Percentiles rank a stretch among this genome's conserved stretches.
phyloP scores from a whole-genome alignment of 306 rosid genomes.

The Parietaria judaica region DNA sequence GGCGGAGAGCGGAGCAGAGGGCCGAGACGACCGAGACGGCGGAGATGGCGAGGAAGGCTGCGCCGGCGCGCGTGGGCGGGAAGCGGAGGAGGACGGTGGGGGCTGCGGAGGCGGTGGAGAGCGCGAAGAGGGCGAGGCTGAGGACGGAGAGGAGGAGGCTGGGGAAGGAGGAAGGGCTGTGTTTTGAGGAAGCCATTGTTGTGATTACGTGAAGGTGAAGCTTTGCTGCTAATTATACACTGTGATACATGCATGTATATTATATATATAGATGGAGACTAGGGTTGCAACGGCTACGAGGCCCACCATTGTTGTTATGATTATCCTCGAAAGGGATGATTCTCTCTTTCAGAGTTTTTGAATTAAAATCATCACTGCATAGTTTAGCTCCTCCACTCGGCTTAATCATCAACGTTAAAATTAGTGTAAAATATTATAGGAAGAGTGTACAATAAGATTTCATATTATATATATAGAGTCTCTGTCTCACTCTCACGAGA shows the following conservation, averaged over 20 bases:
- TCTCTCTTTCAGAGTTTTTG: too few relatives aligned
- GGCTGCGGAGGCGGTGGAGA: slow-evolving; percentile 51
- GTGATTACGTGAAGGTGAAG: neutral
- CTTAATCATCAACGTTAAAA: too few relatives aligned
- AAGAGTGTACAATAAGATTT: too few relatives aligned
- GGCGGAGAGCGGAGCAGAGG: slow-evolving; percentile 53
- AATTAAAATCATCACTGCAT: too few relatives aligned
- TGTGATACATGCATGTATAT: too few relatives aligned
- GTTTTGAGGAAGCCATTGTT: slow-evolving; percentile 50
- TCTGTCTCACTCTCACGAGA: too few relatives aligned
- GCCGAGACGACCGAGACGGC: slow-evolving; percentile 54
- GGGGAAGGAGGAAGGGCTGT: slow-evolving; percentile 47
- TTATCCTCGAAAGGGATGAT: too few relatives aligned
- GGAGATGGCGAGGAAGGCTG: slow-evolving; percentile 63
- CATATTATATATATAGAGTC: too few relatives aligned
- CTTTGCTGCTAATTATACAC: neutral
- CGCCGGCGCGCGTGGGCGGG: slow-evolving; percentile 70
- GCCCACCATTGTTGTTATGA: too few relatives aligned
- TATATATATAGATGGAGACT: neutral
- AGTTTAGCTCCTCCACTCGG: too few relatives aligned
- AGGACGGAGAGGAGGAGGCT: slow-evolving; percentile 47
- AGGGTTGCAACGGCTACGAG: too few relatives aligned
- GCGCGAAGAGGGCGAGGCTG: slow-evolving; percentile 50
- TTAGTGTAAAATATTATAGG: too few relatives aligned
- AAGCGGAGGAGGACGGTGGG: slow-evolving; percentile 59